Evolutionary conservation across 371 early-diverging fungal genomes (phyloP).

Genomic region (Cokeromyces recurvatus): DNA sequence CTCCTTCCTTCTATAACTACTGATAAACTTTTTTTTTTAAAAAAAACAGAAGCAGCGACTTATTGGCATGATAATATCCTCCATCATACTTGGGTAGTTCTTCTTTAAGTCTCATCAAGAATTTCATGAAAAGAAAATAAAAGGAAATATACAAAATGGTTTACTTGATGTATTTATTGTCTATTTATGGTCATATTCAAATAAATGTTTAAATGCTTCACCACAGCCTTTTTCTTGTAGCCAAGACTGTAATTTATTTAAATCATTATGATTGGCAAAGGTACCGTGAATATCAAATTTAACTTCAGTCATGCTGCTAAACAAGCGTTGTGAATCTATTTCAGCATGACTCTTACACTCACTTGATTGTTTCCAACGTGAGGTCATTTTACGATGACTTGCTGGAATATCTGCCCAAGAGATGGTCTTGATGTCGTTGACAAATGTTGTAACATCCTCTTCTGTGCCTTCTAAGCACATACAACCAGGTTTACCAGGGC

Average conservation of each 20-base stretch:
- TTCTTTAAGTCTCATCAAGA: too few species aligned
- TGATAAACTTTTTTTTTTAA: too few species aligned
- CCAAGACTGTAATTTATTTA: constrained; percentile 32
- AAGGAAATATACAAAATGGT: too few species aligned
- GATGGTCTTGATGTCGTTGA: constrained; percentile 41
- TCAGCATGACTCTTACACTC: constrained; percentile 10
- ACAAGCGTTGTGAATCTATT: constrained; percentile 16
- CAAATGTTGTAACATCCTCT: constrained; percentile 29
- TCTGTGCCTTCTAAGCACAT: constrained; percentile 39
- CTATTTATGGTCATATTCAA: constrained; percentile 30
- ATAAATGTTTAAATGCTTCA: constrained; percentile 36
- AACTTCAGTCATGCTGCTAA: constrained; percentile 30
- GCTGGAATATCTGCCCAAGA: constrained; percentile 41
- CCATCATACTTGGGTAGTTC: too few species aligned
- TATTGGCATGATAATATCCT: too few species aligned
- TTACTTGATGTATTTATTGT: too few species aligned
- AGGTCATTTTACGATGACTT: constrained; percentile 35
- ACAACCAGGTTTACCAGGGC: constrained; percentile 39
- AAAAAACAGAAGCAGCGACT: too few species aligned
- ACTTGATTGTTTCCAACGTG: constrained; percentile 28
- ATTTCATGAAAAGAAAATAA: too few species aligned
- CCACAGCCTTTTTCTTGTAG: constrained; percentile 29
- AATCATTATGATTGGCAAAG: constrained; percentile 34
- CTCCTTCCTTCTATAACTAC: too few species aligned
- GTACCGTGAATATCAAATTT: constrained; percentile 36